Evolutionary conservation across 2,329 filamentous ascomycete genomes (phyloP).

Genomic region (Arthrobotrys megalospora): DNA sequence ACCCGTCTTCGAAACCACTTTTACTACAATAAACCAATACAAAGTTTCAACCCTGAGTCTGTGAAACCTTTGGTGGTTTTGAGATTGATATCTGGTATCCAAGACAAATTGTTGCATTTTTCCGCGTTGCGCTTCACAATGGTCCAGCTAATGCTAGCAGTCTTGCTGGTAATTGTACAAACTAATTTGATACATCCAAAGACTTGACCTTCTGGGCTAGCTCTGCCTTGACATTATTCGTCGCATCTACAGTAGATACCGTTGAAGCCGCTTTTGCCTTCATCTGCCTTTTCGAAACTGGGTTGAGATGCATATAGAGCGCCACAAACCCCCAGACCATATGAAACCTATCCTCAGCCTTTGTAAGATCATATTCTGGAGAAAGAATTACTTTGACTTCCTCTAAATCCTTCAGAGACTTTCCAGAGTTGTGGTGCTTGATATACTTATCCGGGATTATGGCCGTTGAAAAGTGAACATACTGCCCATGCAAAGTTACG

Average conservation of each 20-base stretch:
- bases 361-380: constrained; percentile 51
- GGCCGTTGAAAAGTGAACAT: constrained; percentile 48
- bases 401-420: constrained; percentile 40
- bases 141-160: no score
- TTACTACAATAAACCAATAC: background rate
- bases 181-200: constrained; percentile 1
- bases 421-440: constrained; percentile 52
- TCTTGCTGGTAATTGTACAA: no score
- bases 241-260: background rate
- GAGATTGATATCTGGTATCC: no score
- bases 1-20: no score
- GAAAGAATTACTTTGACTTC: constrained; percentile 48
- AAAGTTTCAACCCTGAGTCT: no score
- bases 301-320: constrained; percentile 54
- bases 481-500: constrained; percentile 55
- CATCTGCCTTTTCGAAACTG: constrained; percentile 13
- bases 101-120: no score
- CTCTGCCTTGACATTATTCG: constrained; percentile 15
- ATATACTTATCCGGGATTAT: constrained; percentile 51
- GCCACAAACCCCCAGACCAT: constrained; percentile 53
- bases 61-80: no score
- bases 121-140: no score
- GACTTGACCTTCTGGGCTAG: constrained; percentile 25
- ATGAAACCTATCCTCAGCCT: constrained; percentile 43
- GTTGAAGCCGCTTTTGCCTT: constrained; percentile 9